Percentiles rank a stretch among this genome's conserved stretches.
These are phyloP conservation scores for Lactarius sanguifluus DNA, from an alignment of 768 basidiomycete species.

Conservation along the genomic window DNA sequence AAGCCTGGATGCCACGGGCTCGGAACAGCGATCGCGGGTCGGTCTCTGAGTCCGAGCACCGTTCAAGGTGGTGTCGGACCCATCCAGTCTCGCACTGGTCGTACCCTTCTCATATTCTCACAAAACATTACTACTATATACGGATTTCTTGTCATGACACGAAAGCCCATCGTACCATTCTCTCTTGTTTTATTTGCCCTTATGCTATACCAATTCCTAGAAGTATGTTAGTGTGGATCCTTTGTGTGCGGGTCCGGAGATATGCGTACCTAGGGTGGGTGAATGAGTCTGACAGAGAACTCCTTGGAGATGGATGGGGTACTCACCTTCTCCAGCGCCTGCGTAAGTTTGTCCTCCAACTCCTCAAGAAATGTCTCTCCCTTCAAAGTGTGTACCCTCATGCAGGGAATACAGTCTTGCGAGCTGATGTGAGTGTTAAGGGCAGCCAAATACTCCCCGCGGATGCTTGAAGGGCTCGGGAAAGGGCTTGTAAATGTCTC, in stretches of 20 bases:
- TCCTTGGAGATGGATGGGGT: background rate
- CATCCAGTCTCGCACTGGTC: too few relatives aligned
- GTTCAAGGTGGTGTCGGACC: too few relatives aligned
- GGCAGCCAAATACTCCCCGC: background rate
- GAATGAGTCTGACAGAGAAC: background rate
- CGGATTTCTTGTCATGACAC: background rate
- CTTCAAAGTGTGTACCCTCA: too few relatives aligned
- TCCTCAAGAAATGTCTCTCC: background rate
- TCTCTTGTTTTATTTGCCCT: background rate
- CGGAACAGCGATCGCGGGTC: too few relatives aligned
- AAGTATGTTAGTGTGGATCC: background rate
- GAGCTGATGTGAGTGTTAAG: background rate
- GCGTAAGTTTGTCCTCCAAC: background rate
- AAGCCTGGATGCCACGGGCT: too few relatives aligned
- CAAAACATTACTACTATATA: background rate
- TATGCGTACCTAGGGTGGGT: background rate
- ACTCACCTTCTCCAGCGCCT: background rate
- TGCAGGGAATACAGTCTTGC: too few relatives aligned
- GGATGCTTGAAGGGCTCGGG: too few relatives aligned
- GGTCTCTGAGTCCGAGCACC: too few relatives aligned
- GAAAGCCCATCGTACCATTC: background rate
- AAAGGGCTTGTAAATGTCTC: too few relatives aligned
- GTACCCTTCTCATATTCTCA: too few relatives aligned
- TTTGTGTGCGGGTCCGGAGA: too few relatives aligned
- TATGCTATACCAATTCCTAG: background rate